Evolutionary conservation across 495 filamentous ascomycete genomes (phyloP), one percentile per base, ranked within the genome.

Genomic region (Annulohypoxylon moriforme): DNA sequence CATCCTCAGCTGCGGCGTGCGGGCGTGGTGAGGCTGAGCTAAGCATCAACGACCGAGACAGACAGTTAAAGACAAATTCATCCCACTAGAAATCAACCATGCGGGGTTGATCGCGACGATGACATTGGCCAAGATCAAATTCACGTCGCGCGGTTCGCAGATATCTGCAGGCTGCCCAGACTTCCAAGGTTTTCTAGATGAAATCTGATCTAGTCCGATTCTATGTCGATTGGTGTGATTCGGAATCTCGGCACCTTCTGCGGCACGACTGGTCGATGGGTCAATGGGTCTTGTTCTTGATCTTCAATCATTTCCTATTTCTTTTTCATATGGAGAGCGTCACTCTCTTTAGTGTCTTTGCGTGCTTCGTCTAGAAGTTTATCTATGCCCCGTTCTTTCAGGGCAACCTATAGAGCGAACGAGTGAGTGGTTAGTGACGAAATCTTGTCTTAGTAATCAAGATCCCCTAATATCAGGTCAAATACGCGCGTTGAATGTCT

Each of bases 331-430:
- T 92, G 86, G 68, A 91, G 85, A 16, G 88, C 83, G 77, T 97
- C 93, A 61, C 90, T 93, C 67, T 97, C 94, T 65, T 86, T 91
- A 74, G 89, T 93, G 71, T 90, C 89, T 75, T 93, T 92, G 42
- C 92, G 85, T 6, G 93, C 94, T 71, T 97, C 94, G 6, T 93
- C 92, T 14, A 97, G 79, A 85, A 97, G 91, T 60, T 87, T 87
- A 77, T 97, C 93, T 75, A 97, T 94, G 66, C 94, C 94, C 62
- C 88, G 87, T 49, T 94, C 89, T 77, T 95, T 94, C 14, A 97
- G 84, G 5, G 90, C 90, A 83, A 88, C 89, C 93, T 97, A 60
- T 33, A 18, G 13, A 27, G n/a, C 16, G 13, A 27, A 13, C 16
- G 11, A 1, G 47, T n/a, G 13, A 24, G 27, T 27, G 24, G 38